These are phyloP conservation scores for Grosmannia clavigera DNA, from an alignment of 2,329 filamentous ascomycete genomes.

Conservation along the genomic window DNA sequence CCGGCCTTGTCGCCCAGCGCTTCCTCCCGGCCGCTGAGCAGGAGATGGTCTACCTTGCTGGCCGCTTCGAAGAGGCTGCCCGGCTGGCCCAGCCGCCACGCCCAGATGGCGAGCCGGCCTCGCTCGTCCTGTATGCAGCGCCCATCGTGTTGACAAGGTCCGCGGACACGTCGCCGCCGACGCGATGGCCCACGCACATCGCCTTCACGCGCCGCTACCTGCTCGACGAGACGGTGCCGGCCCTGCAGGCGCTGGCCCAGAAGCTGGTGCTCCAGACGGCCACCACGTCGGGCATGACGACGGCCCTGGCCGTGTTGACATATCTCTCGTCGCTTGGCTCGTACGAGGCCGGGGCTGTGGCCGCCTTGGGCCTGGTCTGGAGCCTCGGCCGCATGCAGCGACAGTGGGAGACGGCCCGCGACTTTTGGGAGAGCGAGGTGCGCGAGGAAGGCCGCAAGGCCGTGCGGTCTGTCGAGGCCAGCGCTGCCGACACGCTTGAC, in stretches of 20 bases:
- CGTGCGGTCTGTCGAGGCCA: constrained; percentile 42
- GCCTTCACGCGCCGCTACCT: constrained; percentile 56
- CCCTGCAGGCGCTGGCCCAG: constrained; percentile 61
- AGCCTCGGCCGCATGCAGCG: constrained; percentile 47
- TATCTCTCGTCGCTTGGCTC: constrained; percentile 43
- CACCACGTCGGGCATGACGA: constrained; percentile 54
- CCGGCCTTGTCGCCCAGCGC: constrained; percentile 61
- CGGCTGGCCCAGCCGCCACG: background rate
- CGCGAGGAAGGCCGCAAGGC: constrained; percentile 54
- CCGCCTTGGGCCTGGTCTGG: constrained; percentile 47
- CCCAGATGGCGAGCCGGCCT: constrained; percentile 1
- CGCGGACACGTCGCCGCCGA: constrained; percentile 1
- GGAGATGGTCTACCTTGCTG: constrained; percentile 70
- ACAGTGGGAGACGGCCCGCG: constrained; percentile 47
- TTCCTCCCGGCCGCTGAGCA: constrained; percentile 73
- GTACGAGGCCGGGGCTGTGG: constrained; percentile 51
- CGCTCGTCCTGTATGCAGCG: constrained; percentile 12
- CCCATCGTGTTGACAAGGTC: constrained; percentile 10
- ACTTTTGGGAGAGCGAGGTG: constrained; percentile 55
- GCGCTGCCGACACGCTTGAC: constrained; percentile 34
- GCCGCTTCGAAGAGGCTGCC: constrained; percentile 33
- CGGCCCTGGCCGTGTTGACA: constrained; percentile 39
- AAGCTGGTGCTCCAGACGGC: constrained; percentile 63
- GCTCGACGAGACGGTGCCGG: constrained; percentile 52
- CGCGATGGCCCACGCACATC: constrained; percentile 64